Conservation (phyloP, 208 protist genomes). For the Acanthamoeba sp. region DNA sequence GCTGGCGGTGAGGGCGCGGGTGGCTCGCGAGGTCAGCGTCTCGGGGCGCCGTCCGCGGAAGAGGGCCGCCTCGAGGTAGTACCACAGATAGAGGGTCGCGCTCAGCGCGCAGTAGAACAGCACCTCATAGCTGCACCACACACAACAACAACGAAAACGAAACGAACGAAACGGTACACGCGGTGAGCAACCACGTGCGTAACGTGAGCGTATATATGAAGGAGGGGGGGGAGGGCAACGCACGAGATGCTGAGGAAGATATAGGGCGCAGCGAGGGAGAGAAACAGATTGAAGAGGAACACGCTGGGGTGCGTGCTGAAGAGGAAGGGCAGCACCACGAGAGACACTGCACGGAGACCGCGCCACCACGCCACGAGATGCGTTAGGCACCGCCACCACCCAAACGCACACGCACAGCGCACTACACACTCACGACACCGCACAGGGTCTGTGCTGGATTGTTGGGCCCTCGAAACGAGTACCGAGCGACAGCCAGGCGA, state of each 20-base stretch:
- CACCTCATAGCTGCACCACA: conserved; percentile 72
- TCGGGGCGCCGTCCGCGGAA: background rate
- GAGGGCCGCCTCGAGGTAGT: conserved; percentile 77
- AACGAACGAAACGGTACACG: conserved; percentile 5
- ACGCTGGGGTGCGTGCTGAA: conserved; percentile 57
- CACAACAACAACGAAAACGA: conserved; percentile 1
- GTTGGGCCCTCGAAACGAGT: no score
- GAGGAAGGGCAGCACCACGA: conserved; percentile 1
- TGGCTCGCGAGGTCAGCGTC: background rate
- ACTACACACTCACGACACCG: background rate
- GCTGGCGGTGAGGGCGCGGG: conserved; percentile 65
- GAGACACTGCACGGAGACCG: background rate
- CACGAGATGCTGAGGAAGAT: conserved; percentile 83
- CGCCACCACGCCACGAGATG: background rate
- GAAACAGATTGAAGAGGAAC: conserved; percentile 67
- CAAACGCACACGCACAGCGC: no score
- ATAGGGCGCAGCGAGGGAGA: conserved; percentile 78
- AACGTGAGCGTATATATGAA: background rate
- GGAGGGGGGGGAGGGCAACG: background rate
- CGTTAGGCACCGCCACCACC: no score
- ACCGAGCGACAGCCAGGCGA: conserved; percentile 72
- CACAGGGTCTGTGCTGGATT: background rate
- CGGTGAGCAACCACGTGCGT: no score
- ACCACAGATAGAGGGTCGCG: conserved; percentile 80
- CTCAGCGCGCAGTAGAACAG: conserved; percentile 79